These are phyloP conservation scores for Sarcodon sp. DNA, from an alignment of 768 basidiomycete genomes.

Conservation along the genomic window DNA sequence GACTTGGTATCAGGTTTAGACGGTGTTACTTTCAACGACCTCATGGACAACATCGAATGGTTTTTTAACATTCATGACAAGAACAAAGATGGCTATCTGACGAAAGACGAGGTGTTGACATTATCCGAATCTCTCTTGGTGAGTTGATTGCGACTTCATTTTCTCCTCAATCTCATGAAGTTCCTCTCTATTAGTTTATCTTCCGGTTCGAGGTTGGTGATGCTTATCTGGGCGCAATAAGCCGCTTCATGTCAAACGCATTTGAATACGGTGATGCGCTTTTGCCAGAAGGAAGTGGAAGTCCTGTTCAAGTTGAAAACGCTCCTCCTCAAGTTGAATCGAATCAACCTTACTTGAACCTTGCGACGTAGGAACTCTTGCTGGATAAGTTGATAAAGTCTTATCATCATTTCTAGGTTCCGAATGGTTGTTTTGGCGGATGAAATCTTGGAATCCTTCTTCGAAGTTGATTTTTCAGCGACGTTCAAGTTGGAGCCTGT, in stretches of 20 bases:
- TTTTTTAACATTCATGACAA: conserved; percentile 95
- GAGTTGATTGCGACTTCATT: conserved; percentile 14
- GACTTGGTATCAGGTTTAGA: conserved; percentile 85
- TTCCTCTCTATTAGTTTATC: conserved; percentile 56
- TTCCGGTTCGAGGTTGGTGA: conserved; percentile 97
- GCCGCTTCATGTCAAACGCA: conserved; percentile 94
- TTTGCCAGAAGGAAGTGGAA: conserved; percentile 33
- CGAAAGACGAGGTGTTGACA: conserved; percentile 93
- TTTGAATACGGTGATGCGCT: conserved; percentile 97
- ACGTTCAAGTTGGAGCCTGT: conserved; percentile 76
- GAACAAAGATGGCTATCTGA: conserved; percentile 89
- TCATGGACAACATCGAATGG: conserved; percentile 99
- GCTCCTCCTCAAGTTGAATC: conserved; percentile 40
- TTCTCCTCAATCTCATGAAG: neutral
- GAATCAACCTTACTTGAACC: conserved; percentile 87
- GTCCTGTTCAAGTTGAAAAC: conserved; percentile 21
- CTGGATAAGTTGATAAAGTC: neutral
- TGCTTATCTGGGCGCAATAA: conserved; percentile 91
- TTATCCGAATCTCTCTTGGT: conserved; percentile 91
- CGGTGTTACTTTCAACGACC: conserved; percentile 87
- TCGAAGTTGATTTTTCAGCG: conserved; percentile 79
- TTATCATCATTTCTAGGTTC: conserved; percentile 41
- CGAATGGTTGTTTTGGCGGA: conserved; percentile 98
- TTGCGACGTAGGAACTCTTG: conserved; percentile 51
- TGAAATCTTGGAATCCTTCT: conserved; percentile 93